Base-by-base conservation (phyloP, 495 filamentous ascomycete species). In the Xylaria cubensis region DNA sequence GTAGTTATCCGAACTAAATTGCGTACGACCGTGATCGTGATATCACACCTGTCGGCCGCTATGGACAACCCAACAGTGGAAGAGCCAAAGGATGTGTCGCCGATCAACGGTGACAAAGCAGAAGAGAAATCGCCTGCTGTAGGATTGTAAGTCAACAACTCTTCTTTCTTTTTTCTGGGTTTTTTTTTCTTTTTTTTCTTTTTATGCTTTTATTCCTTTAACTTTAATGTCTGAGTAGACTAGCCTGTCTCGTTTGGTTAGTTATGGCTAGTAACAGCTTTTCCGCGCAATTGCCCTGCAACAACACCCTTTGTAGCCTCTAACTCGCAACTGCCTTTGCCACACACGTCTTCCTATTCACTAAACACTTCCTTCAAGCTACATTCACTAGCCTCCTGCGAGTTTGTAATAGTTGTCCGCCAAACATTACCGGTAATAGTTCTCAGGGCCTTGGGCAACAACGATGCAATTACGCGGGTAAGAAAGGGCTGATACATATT, bases 1-100 rank as follows among this genome's bases (percentile, higher is more conserved):
- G n/a, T 39, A n/a, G 48, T 46, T 39, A 10, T 34, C 50, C 34
- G 42, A 71, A 34, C 24, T 10, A 46, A 42, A 1, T 36, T 29
- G 3, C 46, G 29, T 19, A 51, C 26, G 1, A n/a, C 7, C 4
- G 19, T 55, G 32, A 7, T 12, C 4, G 19, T 64, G 32, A 7
- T 12, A 36, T 26, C 5, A 39, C 9, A 24, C 29, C 1, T 44
- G 4, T n/a, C 32, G 2, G 26, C 26, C 26, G 41, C 41, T 5
- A 72, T 72, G 70, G 70, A 72, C n/a, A 67, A 67, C 51, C 42
- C 34, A 53, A 36, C 24, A 34, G 63, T 56, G 29, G 70, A 71
- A 26, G 59, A 64, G 59, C 48, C 26, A 21, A 64, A 55, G 17
- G 21, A 12, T n/a, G 39, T 29, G 24, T 41, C 17, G 51, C 63